Evolutionary conservation across 768 basidiomycete genomes (phyloP).

Genomic region (Rubroboletus pulcherrimus): DNA sequence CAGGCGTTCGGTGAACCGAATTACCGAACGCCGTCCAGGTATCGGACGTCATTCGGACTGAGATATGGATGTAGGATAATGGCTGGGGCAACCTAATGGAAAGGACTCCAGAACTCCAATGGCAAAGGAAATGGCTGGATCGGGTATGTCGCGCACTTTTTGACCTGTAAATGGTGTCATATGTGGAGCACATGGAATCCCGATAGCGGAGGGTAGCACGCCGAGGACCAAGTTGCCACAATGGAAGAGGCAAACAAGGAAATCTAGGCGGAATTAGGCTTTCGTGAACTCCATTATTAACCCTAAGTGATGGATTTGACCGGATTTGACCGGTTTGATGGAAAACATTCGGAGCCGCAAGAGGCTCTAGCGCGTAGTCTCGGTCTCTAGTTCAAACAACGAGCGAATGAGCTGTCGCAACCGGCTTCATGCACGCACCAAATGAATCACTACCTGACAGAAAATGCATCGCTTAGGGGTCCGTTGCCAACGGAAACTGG

Average conservation of each 20-base stretch:
- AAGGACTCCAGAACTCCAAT: slow-evolving; percentile 1
- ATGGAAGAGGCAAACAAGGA: neutral
- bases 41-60: neutral
- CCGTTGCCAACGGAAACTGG: neutral
- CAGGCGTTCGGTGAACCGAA: slow-evolving; percentile 6
- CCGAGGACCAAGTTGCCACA: slow-evolving; percentile 3
- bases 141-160: neutral
- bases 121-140: neutral
- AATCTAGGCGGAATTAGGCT: neutral
- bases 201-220: neutral
- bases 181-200: neutral
- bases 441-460: neutral
- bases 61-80: neutral
- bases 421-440: neutral
- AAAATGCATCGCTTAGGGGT: neutral
- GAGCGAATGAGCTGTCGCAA: neutral
- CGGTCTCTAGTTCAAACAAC: neutral
- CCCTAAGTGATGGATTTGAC: neutral
- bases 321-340: neutral
- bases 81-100: neutral
- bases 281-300: neutral
- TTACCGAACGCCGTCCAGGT: neutral
- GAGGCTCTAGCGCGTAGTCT: neutral
- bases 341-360: neutral
- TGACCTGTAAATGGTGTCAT: neutral